phyloP scores from a whole-genome alignment of 23 red algal genomes.

The Gracilariopsis chorda region DNA sequence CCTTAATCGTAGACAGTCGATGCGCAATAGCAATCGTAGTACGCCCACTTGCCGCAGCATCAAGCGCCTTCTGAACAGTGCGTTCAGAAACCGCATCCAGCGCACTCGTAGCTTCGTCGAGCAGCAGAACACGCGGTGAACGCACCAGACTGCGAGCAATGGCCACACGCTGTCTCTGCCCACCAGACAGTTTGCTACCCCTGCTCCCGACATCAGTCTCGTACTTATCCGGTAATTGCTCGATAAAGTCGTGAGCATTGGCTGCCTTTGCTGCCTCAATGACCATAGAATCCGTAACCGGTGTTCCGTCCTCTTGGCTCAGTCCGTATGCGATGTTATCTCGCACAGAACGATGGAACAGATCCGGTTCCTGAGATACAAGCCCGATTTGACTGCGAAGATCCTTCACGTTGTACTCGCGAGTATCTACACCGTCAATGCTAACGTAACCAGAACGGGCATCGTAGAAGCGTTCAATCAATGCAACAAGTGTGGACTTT shows the following conservation, averaged over 20 bases:
- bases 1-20: constrained; percentile 83
- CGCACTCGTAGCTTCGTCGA: constrained; percentile 92
- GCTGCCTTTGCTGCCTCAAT: constrained; percentile 62
- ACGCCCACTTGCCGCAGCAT: constrained; percentile 59
- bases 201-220: constrained; percentile 82
- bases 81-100: constrained; percentile 87
- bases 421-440: constrained; percentile 50
- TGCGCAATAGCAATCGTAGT: constrained; percentile 96
- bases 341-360: constrained; percentile 73
- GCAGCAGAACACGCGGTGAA: constrained; percentile 73
- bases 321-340: constrained; percentile 88
- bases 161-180: constrained; percentile 87
- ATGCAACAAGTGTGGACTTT: constrained; percentile 78
- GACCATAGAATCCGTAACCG: constrained; percentile 65
- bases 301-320: constrained; percentile 51
- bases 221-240: constrained; percentile 71
- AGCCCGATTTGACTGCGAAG: constrained; percentile 62
- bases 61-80: constrained; percentile 84
- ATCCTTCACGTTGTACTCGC: constrained; percentile 20
- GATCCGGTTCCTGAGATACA: constrained; percentile 86
- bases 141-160: constrained; percentile 89
- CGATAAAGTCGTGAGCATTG: constrained; percentile 85
- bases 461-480: constrained; percentile 90
- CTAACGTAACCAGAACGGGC: constrained; percentile 40
- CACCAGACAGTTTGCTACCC: constrained; percentile 82